A percentile compares a stretch with the other conserved stretches of the same genome.
These are phyloP conservation scores for Sclerotiophoma versabilis DNA, from an alignment of 2,329 filamentous ascomycete species.

Conservation along the genomic window DNA sequence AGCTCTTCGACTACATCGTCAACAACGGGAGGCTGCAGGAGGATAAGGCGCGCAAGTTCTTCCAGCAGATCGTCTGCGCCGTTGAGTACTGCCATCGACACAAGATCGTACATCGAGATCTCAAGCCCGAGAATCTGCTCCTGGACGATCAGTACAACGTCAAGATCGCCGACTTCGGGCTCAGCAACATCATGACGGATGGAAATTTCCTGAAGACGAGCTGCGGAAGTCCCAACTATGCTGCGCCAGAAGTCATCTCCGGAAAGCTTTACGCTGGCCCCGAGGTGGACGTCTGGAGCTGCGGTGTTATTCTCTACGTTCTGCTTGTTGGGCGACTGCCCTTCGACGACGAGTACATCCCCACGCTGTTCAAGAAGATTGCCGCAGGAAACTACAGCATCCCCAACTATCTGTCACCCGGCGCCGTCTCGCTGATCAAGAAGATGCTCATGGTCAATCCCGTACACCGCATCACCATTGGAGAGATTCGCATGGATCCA, in stretches of 20 bases:
- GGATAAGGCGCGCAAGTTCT: conserved; percentile 92
- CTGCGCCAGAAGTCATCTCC: conserved; percentile 95
- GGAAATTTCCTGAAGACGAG: conserved; percentile 99
- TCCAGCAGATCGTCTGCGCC: conserved; percentile 98
- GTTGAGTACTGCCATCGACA: conserved; percentile 99
- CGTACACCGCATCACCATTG: conserved; percentile 90
- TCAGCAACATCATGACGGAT: conserved; percentile 99
- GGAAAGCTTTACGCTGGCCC: conserved; percentile 97
- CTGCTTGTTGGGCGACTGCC: conserved; percentile 74
- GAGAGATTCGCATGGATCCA: conserved; percentile 88
- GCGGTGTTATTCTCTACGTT: conserved; percentile 81
- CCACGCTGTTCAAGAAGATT: conserved; percentile 96
- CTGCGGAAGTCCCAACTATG: conserved; percentile 97
- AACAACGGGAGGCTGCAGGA: conserved; percentile 91
- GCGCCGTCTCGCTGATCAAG: conserved; percentile 82
- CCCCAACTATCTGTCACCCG: conserved; percentile 86
- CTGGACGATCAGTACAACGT: conserved; percentile 96
- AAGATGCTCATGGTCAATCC: conserved; percentile 96
- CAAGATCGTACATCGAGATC: conserved; percentile 96
- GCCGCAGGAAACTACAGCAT: conserved; percentile 92
- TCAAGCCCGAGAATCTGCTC: conserved; percentile 96
- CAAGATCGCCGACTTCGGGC: conserved; percentile 98
- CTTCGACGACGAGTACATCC: conserved; percentile 98
- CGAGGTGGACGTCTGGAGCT: conserved; percentile 98
- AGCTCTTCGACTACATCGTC: conserved; percentile 98